These are phyloP conservation scores for Cryptococcus sp. DNA, from an alignment of 1,284 basidiomycete genomes.

Conservation along the genomic window DNA sequence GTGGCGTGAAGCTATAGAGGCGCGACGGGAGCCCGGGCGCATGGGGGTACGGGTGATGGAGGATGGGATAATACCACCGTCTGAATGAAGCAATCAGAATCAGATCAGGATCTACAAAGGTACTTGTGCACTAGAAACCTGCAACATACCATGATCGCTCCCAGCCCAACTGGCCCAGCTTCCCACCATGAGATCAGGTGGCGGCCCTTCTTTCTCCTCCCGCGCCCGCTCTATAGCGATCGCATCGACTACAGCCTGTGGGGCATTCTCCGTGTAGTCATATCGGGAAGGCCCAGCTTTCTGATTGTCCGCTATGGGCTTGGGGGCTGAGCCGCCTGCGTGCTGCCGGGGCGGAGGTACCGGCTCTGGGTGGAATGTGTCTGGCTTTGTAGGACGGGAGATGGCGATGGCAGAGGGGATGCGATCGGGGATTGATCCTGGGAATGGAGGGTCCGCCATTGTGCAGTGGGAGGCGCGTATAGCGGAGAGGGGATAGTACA, in stretches of 20 bases:
- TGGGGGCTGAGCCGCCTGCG: neutral
- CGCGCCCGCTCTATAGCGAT: constrained; percentile 34
- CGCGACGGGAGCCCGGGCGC: constrained; percentile 33
- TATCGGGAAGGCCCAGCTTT: constrained; percentile 17
- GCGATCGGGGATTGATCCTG: constrained; percentile 5
- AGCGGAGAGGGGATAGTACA: no score
- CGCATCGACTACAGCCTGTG: constrained; percentile 35
- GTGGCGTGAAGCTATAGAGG: constrained; percentile 28
- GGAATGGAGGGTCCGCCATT: constrained; percentile 26
- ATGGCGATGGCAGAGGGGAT: constrained; percentile 24
- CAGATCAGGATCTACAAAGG: neutral
- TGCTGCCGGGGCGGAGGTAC: constrained; percentile 6
- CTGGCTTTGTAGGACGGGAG: constrained; percentile 19
- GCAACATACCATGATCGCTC: constrained; percentile 21
- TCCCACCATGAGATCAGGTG: constrained; percentile 36
- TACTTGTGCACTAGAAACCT: neutral
- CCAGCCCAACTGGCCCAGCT: constrained; percentile 36
- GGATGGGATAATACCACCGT: constrained; percentile 36
- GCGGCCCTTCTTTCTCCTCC: constrained; percentile 31
- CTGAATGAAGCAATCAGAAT: constrained; percentile 3
- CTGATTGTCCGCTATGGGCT: neutral
- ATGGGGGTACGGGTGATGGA: constrained; percentile 39
- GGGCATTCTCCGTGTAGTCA: constrained; percentile 42
- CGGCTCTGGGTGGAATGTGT: constrained; percentile 22
- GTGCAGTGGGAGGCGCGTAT: neutral